Base-by-base conservation (phyloP, 2,329 filamentous ascomycete species). In the Beauveria sp. region DNA sequence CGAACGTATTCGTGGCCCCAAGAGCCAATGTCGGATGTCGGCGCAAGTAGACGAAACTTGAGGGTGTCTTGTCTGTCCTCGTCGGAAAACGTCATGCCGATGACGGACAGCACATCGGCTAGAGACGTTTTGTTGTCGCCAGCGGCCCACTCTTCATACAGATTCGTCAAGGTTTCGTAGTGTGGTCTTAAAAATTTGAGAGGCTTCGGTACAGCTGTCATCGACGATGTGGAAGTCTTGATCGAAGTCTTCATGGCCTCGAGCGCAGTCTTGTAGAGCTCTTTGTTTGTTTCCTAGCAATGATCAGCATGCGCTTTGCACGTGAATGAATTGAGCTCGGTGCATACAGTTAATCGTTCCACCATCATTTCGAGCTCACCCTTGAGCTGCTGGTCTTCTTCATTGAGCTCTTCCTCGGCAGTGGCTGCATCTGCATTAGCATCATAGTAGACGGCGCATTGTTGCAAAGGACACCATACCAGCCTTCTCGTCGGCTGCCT, bases 1-100 rank as follows among this genome's bases (percentile, higher is more conserved):
- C 96, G 86, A 71, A 96, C 92, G 75, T 99, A 99, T 81, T 99
- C 95, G 74, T 99, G 96, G 63, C 95, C 95, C 95, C 95, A 99
- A 6, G 93, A 96, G 62, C 88, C 90, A 70, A 99, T 91, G 75
- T 99, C 95, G 73, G 92, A 87, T 45, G 92, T 90, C 34, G 93
- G 92, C 42, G 93, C 89, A 63, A 97, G 83, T 57, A 99, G 83
- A 66, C 95, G 87, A 79, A 95, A 99, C 78, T 96, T 98, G 70
- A 99, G 84, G 55, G 95, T 97, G 75, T 99, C 95, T 76, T 96
- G 86, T 74, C 91, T 87, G 70, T 96, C 91, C 76, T 98, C 95
- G 71, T 98, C 93, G 54, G 93, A 96, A 74, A 93, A 97, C 60
- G 95, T 99, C 95, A 99, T 99, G 64, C 93, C 95, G 68, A 99